Base-by-base conservation (phyloP, 805 yeast species). In the Maudiozyma barnettii region DNA sequence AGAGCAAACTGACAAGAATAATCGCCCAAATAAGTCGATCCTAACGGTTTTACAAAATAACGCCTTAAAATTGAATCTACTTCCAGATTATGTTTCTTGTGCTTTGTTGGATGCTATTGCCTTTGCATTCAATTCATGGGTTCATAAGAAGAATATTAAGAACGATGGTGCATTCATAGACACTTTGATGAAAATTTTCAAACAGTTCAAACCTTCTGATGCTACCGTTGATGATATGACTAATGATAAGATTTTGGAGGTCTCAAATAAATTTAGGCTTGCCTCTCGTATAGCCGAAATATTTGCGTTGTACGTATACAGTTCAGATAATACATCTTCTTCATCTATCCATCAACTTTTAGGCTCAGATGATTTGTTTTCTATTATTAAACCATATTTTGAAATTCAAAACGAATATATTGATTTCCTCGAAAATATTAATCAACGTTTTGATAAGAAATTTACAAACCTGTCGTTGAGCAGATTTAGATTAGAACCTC, bases 51-150 rank as follows among this genome's bases (percentile, higher is more conserved):
- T 85, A 51, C 82, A 82, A 59, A 67, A 66, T 19, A 78, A 77
- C 49, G 75, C 81, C 0, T 59, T 74, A 23, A 72, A 74, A 22
- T 68, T 82, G 48, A 72, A 75, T 10, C 63, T 69, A 43, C 75
- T 76, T 45, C 87, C 91, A 1, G 74, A 78, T 45, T 69, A 76
- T 16, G 80, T 81, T n/a, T 76, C 82, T 21, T 74, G 82, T 20
- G 81, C 81, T 51, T 64, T 88, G 21, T 71, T 85, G 19, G 89
- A 84, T 60, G 79, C 95, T 0, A 72, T 89, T 23, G 76, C 93
- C 0, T 67, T 77, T 43, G 89, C 95, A 0, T 77, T 81, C 56
- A 85, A 84, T 59, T 76, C 87, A 0, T 85, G 95, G 95, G 77
- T 83, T 0, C 73, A 81, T 1, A 77, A 79, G 0, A 74, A 77